Conservation (phyloP, 495 filamentous ascomycete genomes). For the Trypethelium eluteriae region DNA sequence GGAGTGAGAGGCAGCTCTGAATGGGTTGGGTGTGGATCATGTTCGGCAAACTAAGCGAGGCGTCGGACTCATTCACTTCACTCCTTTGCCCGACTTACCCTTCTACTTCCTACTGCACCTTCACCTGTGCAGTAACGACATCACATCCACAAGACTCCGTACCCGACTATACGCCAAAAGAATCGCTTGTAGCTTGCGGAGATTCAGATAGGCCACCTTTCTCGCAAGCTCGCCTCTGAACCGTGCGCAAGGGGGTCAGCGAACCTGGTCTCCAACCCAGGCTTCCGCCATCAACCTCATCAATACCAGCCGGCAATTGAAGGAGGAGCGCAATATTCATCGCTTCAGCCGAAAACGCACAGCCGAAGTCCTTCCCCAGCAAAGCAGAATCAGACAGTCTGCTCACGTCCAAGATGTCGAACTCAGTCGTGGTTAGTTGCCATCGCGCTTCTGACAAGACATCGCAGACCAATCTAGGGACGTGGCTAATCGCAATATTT, state of each 20-base stretch:
- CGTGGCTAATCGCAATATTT: conserved; percentile 18
- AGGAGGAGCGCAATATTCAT: background rate
- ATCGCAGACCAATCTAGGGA: background rate
- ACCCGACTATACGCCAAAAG: background rate
- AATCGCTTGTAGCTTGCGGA: background rate
- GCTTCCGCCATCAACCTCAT: background rate
- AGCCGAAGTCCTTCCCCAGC: background rate
- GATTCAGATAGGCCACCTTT: background rate
- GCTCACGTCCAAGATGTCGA: conserved; percentile 46
- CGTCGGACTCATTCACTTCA: conserved; percentile 8
- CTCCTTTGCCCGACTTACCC: background rate
- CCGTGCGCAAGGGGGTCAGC: background rate
- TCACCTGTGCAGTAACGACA: background rate
- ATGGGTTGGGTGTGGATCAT: background rate
- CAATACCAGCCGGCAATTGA: background rate
- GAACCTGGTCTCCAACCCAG: background rate
- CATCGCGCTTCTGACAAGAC: conserved; percentile 22
- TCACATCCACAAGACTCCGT: background rate
- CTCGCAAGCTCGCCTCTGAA: background rate
- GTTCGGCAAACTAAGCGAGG: conserved; percentile 1
- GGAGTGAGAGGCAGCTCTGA: background rate
- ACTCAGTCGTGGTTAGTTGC: conserved; percentile 57
- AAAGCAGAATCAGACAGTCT: background rate
- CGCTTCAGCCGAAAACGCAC: background rate
- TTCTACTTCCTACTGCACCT: background rate